Percentiles rank a stretch among this genome's conserved stretches.
Conservation (phyloP, 257 asterid species). For the Salvia rosmarinus region DNA sequence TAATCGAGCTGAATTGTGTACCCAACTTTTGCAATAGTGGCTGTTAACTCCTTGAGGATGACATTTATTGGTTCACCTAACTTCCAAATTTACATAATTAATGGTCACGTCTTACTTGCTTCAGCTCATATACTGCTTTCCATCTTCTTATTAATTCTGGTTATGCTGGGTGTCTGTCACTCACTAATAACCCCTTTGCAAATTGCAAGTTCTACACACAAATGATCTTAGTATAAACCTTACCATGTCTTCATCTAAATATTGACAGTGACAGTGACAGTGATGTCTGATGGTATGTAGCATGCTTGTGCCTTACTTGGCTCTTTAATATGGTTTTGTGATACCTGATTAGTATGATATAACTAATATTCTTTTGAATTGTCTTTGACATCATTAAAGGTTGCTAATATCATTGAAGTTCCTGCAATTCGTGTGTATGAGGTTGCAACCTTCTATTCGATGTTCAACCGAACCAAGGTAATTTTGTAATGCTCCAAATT, state of each 20-base stretch:
- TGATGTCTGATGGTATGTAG: slow-evolving; percentile 13
- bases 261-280: background rate
- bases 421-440: slow-evolving; percentile 97
- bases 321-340: slow-evolving; percentile 23
- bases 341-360: slow-evolving; percentile 12
- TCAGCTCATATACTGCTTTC: background rate
- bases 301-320: slow-evolving; percentile 13
- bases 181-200: background rate
- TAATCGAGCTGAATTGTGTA: background rate
- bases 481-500: slow-evolving; percentile 29
- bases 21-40: background rate
- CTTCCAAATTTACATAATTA: background rate
- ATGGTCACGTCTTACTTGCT: slow-evolving; percentile 7
- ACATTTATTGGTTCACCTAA: no score
- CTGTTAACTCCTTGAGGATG: background rate
- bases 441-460: slow-evolving; percentile 97
- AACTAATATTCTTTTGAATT: slow-evolving; percentile 16
- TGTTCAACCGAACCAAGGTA: slow-evolving; percentile 96
- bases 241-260: background rate
- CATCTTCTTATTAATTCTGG: background rate
- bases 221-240: slow-evolving; percentile 4
- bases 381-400: slow-evolving; percentile 50
- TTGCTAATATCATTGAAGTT: slow-evolving; percentile 91
- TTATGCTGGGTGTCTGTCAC: background rate
- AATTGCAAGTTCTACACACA: background rate